Evolutionary conservation across 2,329 filamentous ascomycete genomes (phyloP).

Genomic region (Tolypocladium ovalisporum): DNA sequence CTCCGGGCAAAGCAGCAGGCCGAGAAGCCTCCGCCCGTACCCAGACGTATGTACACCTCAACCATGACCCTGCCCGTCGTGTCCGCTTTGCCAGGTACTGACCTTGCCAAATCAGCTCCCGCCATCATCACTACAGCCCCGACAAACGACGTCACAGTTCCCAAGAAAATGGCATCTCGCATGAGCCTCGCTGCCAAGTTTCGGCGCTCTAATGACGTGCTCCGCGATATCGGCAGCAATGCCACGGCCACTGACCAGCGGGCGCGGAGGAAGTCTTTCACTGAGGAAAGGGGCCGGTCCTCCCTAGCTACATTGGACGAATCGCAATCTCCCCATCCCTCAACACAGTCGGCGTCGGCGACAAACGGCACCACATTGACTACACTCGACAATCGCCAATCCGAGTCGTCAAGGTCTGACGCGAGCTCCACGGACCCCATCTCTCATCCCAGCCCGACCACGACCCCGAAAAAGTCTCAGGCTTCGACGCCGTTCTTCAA

Average conservation of each 20-base stretch:
- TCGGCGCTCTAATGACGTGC: conserved; percentile 39
- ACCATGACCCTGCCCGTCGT: conserved; percentile 1
- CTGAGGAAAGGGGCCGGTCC: conserved; percentile 22
- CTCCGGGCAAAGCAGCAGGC: conserved; percentile 60
- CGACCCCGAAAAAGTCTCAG: conserved; percentile 48
- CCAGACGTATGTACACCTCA: conserved; percentile 36
- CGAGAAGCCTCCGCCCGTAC: conserved; percentile 45
- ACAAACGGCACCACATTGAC: conserved; percentile 33
- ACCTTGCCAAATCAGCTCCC: conserved; percentile 34
- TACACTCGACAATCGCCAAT: conserved; percentile 32
- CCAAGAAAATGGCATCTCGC: conserved; percentile 45
- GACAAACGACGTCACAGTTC: conserved; percentile 49
- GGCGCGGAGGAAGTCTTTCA: conserved; percentile 31
- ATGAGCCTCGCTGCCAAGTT: conserved; percentile 42
- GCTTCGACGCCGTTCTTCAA: conserved; percentile 69
- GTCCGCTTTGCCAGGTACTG: conserved; percentile 8
- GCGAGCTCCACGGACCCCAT: conserved; percentile 62
- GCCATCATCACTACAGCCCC: conserved; percentile 89
- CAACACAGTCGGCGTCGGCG: conserved; percentile 15
- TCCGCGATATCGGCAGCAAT: conserved; percentile 16
- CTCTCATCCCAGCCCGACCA: conserved; percentile 46
- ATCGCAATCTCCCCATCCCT: conserved; percentile 24
- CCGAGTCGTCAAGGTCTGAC: conserved; percentile 83
- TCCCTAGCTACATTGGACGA: conserved; percentile 42
- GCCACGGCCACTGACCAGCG: conserved; percentile 2